Base-by-base conservation (phyloP, 768 basidiomycete species). In the Fomitopsis pulvina region DNA sequence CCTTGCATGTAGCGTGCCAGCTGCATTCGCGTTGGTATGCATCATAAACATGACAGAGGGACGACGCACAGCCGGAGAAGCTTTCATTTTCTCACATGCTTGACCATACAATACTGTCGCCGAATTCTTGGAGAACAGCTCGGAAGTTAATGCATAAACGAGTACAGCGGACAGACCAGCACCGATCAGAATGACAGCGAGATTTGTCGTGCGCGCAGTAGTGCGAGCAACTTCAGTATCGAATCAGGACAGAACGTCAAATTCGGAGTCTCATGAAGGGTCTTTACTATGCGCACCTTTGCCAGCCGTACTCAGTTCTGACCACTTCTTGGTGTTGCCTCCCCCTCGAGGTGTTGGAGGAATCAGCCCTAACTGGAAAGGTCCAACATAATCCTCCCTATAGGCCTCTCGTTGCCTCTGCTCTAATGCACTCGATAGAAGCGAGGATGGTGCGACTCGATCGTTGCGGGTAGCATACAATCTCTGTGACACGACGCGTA, bases 121-220 rank as follows among this genome's bases (percentile, higher is more conserved):
- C 24, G 88, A 91, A 63, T 92, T 92, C 63, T 78, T 81, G n/a
- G 90, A 89, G 64, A 91, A 89, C 6, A 92, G 71, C 60, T 92
- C 90, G 6, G 89, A 84, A 14, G 85, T 83, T 27, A 92, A 73
- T 20, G 86, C 86, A 61, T 91, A 92, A 22, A 81, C 68, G 29
- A 92, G 75, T 32, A 92, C 74, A 6, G 78, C 77, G 26, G 87
- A 87, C 22, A 92, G 70, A 16, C 87, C 85, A 4, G 88, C 90
- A n/a, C 90, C 90, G 26, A 90, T 68, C 16, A 92, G 60, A 48
- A 80, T 79, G 37, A 81, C 77, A 7, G 71, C 67, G 21, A 79
- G 54, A 53, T 75, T 80, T 5, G 76, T 69, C 47, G 76, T 76
- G 42, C 79, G 66, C 32, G 76, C 74, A 1, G 79, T 76, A 30